Evolutionary conservation across 164 flowering plant genomes (phyloP).

Genomic region (Tinospora cordifolia): DNA sequence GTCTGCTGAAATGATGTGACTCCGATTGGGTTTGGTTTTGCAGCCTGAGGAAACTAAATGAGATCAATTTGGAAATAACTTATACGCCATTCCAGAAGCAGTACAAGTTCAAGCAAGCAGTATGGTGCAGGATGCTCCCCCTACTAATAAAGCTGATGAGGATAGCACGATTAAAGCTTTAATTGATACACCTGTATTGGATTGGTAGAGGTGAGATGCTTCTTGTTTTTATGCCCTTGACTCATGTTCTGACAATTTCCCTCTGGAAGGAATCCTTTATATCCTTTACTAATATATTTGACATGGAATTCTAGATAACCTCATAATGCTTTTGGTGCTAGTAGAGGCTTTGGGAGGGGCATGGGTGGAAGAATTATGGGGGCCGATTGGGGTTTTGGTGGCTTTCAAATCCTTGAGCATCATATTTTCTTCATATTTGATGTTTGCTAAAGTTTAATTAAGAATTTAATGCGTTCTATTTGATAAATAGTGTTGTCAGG

Average conservation of each 20-base stretch:
- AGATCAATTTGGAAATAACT: slow-evolving; percentile 92
- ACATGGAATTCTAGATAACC: slow-evolving; percentile 43
- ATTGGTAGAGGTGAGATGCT: slow-evolving; percentile 77
- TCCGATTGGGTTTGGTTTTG: slow-evolving; percentile 7
- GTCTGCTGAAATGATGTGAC: not conserved
- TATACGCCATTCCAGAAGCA: slow-evolving; percentile 77
- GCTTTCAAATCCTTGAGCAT: slow-evolving; percentile 5
- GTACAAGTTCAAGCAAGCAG: slow-evolving; percentile 40
- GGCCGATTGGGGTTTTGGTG: slow-evolving; percentile 85
- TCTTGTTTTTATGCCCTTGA: not conserved
- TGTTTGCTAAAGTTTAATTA: not conserved
- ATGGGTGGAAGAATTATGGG: slow-evolving; percentile 67
- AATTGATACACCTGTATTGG: slow-evolving; percentile 70
- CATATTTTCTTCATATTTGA: not conserved
- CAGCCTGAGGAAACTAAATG: slow-evolving; percentile 79
- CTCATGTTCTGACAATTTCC: not conserved
- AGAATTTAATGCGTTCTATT: not conserved
- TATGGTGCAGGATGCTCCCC: slow-evolving; percentile 46
- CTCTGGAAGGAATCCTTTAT: not conserved
- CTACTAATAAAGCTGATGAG: slow-evolving; percentile 71
- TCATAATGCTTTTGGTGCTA: slow-evolving; percentile 57
- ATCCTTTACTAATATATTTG: not conserved
- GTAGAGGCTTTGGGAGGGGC: slow-evolving; percentile 89
- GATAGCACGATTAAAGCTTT: slow-evolving; percentile 89
- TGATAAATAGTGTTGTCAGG: not conserved